Base-by-base conservation (phyloP, 495 filamentous ascomycete genomes). In the Tirmania nivea region DNA sequence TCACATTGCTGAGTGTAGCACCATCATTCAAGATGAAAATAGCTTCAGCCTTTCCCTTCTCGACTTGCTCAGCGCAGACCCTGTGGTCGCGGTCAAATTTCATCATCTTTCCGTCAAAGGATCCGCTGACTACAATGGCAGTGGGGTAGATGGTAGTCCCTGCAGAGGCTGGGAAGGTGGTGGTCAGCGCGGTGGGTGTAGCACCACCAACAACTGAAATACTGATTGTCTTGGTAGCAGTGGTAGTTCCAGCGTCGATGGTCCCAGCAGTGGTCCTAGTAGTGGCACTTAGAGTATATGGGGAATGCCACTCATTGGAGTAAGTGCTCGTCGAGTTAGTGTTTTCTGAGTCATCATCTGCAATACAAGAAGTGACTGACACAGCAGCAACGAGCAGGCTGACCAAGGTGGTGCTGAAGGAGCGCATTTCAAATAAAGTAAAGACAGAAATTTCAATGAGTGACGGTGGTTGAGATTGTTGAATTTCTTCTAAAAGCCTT, bases 1-100 rank as follows among this genome's bases (percentile, higher is more conserved):
- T 71, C 35, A 61, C 67, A 52, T 72, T 71, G 49, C 58, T 61
- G 47, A 73, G 60, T 5, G 68, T 65, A 3, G 61, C 69, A 25
- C 70, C 70, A 48, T 69, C 60, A 37, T 66, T 56, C 39, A 71
- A 54, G 35, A 63, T 63, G 60, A 71, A 72, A 53, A 73, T 65
- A n/a, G 67, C 64, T 34, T 68, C 65, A 8, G 49, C 47, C 48
- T 61, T 57, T 35, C 67, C 65, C 10, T 60, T 62, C 55, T 70
- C 66, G 14, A 52, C 53, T 61, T 70, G 63, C 19, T 61, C 67
- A 34, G 57, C 59, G 57, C 68, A 70, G 17, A 63, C 60, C 42
- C 52, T 57, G 55, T 59, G 57, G 61, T 61, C 58, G n/a, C 61
- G 47, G 36, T 48, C 52, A 42, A 52, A 61, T 16, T 48, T 51